Conservation (phyloP, 768 basidiomycete species). For the Lactarius sanguifluus region DNA sequence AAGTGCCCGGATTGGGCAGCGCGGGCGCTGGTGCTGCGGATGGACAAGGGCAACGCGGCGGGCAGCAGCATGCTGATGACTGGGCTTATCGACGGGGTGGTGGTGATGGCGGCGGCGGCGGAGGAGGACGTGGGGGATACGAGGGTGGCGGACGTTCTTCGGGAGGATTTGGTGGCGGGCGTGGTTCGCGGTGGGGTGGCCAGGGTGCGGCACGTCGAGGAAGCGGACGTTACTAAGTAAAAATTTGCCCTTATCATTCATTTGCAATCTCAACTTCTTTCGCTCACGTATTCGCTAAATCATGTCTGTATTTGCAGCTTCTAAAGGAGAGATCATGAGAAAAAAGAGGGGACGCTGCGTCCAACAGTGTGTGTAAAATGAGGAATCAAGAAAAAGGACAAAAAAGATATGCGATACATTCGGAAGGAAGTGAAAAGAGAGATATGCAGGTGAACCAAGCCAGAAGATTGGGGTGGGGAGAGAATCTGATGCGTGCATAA, state of each 20-base stretch:
- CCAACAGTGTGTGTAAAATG: slow-evolving; percentile 6
- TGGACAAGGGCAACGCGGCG: slow-evolving; percentile 9
- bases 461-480: background rate
- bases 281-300: background rate
- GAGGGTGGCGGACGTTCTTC: slow-evolving; percentile 36
- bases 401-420: slow-evolving; percentile 22
- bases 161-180: slow-evolving; percentile 34
- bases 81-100: slow-evolving; percentile 31
- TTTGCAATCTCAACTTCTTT: background rate
- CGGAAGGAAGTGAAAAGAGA: background rate
- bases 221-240: slow-evolving; percentile 16
- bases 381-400: background rate
- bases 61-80: slow-evolving; percentile 22
- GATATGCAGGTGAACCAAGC: slow-evolving; percentile 10
- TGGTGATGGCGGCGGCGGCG: slow-evolving; percentile 28
- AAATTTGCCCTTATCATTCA: background rate
- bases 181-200: slow-evolving; percentile 27
- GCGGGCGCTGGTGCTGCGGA: slow-evolving; percentile 1
- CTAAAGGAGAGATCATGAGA: slow-evolving; percentile 6
- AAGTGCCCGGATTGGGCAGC: slow-evolving; percentile 8
- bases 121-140: slow-evolving; percentile 35
- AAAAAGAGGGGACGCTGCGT: slow-evolving; percentile 9
- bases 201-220: slow-evolving; percentile 16
- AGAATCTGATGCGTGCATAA: slow-evolving; percentile 7
- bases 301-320: slow-evolving; percentile 20